Evolutionary conservation across 2,329 filamentous ascomycete species (phyloP).

Genomic region (Sclerotinia borealis): DNA sequence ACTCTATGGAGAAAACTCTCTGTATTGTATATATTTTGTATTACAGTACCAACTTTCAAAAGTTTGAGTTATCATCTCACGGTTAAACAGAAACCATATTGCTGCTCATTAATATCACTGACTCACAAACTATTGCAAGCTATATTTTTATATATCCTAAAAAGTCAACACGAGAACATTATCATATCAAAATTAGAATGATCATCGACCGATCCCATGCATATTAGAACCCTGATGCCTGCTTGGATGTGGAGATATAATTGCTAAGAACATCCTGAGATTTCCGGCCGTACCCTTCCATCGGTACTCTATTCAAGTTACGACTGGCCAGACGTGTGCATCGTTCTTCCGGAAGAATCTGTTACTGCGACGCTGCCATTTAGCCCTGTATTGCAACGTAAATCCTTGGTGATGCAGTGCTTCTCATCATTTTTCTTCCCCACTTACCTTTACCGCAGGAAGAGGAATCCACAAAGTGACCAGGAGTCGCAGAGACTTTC

Average conservation of each 20-base stretch:
- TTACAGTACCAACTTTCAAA: neutral
- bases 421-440: neutral
- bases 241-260: neutral
- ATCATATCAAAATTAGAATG: neutral
- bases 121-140: neutral
- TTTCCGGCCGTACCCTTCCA: slow-evolving; percentile 12
- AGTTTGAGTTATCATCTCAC: neutral
- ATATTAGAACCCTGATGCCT: slow-evolving; percentile 8
- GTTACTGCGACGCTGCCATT: neutral
- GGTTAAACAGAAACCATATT: neutral
- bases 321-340: slow-evolving; percentile 2
- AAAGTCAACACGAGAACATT: neutral
- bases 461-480: slow-evolving; percentile 3
- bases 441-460: neutral
- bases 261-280: slow-evolving; percentile 11
- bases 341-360: neutral
- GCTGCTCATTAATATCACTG: neutral
- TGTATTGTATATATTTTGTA: neutral
- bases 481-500: neutral
- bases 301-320: slow-evolving; percentile 11
- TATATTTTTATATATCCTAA: slow-evolving; percentile 5
- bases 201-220: slow-evolving; percentile 11
- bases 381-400: slow-evolving; percentile 10
- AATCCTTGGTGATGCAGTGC: slow-evolving; percentile 6
- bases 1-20: neutral